These are phyloP conservation scores for Lasiodiplodia sp. DNA, from an alignment of 2,329 filamentous ascomycete genomes.

Conservation along the genomic window DNA sequence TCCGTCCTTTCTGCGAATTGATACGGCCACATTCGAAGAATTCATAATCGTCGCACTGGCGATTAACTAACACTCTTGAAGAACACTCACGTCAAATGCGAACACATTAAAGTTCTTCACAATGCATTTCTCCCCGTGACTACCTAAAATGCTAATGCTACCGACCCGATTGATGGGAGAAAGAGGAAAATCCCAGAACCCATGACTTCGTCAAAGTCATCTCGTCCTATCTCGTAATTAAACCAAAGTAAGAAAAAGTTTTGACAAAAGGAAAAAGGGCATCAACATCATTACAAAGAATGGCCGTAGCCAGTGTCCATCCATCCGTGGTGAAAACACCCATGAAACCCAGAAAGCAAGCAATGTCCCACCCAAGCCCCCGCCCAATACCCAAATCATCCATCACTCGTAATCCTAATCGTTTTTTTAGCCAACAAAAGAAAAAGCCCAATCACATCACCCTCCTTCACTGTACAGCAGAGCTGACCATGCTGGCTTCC, in stretches of 20 bases:
- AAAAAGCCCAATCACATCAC: background rate
- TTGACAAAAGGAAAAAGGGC: background rate
- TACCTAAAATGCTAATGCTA: conserved; percentile 12
- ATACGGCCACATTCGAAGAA: no score
- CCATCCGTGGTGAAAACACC: background rate
- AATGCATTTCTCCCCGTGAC: background rate
- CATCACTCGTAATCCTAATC: background rate
- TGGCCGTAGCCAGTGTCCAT: conserved; percentile 24
- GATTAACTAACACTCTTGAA: background rate
- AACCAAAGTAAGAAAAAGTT: conserved; percentile 1
- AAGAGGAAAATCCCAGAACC: background rate
- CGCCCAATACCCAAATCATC: background rate
- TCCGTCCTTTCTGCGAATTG: no score
- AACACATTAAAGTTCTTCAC: background rate
- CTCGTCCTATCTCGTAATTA: background rate
- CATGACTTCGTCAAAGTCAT: conserved; percentile 12
- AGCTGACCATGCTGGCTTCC: conserved; percentile 35
- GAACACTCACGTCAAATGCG: background rate
- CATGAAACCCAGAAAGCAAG: background rate
- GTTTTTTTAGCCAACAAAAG: background rate
- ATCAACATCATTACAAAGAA: conserved; percentile 18
- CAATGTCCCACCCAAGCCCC: background rate
- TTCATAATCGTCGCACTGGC: no score
- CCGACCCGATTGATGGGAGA: background rate
- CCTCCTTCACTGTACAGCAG: background rate